A percentile compares a stretch with the other conserved stretches of the same genome.
phyloP scores from a whole-genome alignment of 208 protist genomes.

The Acanthamoeba castellanii region DNA sequence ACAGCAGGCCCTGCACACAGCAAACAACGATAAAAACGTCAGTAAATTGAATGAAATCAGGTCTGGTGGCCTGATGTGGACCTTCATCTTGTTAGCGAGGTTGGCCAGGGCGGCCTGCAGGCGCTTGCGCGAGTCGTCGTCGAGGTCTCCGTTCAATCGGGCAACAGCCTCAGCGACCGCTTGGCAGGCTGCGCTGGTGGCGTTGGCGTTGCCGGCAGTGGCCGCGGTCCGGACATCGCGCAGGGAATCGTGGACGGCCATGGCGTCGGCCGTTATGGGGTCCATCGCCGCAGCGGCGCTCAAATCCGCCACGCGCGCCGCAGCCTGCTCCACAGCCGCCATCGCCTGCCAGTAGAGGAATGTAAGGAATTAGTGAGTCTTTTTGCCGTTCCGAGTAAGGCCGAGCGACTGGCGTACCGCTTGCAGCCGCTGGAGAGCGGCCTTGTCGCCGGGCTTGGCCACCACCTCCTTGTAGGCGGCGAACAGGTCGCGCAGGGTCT shows the following conservation, averaged over 20 bases:
- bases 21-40: background rate
- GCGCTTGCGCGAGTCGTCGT: conserved; percentile 22
- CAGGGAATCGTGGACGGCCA: conserved; percentile 41
- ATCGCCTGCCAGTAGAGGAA: background rate
- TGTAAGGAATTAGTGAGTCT: background rate
- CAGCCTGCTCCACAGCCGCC: background rate
- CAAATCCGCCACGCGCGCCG: background rate
- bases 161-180: background rate
- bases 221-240: background rate
- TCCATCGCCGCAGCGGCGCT: conserved; percentile 18
- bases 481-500: conserved; percentile 16
- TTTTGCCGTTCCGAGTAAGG: background rate
- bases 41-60: background rate
- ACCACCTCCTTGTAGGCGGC: conserved; percentile 22
- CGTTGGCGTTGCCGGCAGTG: conserved; percentile 1
- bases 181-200: conserved; percentile 14
- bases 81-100: conserved; percentile 37
- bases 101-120: conserved; percentile 14
- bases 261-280: conserved; percentile 41
- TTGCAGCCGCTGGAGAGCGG: background rate
- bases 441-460: conserved; percentile 16
- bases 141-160: background rate
- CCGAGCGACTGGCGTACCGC: background rate
- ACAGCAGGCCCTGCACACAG: background rate
- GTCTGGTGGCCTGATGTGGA: background rate